Percentiles rank a stretch among this genome's conserved stretches.
phyloP scores from a whole-genome alignment of 139 green algal species.

The Chlorella sorokiniana region DNA sequence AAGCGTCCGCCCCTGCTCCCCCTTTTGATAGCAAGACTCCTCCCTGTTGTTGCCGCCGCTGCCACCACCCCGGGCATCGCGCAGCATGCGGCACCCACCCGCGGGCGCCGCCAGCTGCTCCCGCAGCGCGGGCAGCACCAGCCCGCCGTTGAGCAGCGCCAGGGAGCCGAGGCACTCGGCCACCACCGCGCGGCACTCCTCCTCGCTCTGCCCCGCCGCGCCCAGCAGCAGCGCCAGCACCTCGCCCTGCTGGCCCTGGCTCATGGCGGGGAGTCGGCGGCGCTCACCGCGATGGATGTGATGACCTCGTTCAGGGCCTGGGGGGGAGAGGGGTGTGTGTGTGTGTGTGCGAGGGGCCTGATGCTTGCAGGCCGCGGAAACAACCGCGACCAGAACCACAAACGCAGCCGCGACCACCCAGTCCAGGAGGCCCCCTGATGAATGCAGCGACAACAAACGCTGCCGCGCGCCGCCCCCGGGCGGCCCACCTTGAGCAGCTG shows the following conservation, averaged over 20 bases:
- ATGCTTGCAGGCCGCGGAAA: too few species aligned
- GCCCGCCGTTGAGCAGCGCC: slow-evolving; percentile 67
- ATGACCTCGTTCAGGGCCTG: slow-evolving; percentile 86
- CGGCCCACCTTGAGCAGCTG: slow-evolving; percentile 62
- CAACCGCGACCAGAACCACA: too few species aligned
- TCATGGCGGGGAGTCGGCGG: not conserved
- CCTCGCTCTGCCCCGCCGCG: slow-evolving; percentile 69
- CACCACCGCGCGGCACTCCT: slow-evolving; percentile 90
- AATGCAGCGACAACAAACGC: not conserved
- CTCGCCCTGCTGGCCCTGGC: slow-evolving; percentile 33
- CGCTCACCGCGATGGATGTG: slow-evolving; percentile 42
- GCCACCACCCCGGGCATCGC: not conserved
- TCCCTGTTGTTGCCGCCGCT: not conserved
- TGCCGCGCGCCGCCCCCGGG: not conserved
- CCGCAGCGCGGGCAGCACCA: slow-evolving; percentile 59
- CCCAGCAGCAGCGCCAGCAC: slow-evolving; percentile 80
- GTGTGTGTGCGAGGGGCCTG: not conserved
- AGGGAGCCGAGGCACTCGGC: slow-evolving; percentile 92
- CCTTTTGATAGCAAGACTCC: too few species aligned
- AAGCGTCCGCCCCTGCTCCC: too few species aligned
- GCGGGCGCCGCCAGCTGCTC: slow-evolving; percentile 28
- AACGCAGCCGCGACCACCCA: not conserved
- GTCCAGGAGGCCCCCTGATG: not conserved
- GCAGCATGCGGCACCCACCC: not conserved
- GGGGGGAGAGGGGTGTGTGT: not conserved